Evolutionary conservation across 352 stramenopile species (phyloP), one percentile per base, ranked within the genome.

Genomic region (Pythium guiyangense): DNA sequence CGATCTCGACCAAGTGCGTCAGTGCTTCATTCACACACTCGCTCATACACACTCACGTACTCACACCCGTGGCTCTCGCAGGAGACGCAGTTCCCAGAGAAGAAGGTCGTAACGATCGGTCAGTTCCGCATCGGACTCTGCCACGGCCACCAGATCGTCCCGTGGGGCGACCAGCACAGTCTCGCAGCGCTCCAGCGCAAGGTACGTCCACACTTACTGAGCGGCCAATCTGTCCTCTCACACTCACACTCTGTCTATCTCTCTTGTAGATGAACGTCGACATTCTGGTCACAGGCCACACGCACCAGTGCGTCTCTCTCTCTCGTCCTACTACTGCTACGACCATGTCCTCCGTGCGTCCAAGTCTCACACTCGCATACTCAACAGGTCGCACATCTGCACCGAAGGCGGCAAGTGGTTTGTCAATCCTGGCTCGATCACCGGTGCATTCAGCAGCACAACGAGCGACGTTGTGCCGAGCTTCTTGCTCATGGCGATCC

Each of bases 401-500:
- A 88, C 97, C 37, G 83, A 97, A 54, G 90, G 98, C 51, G 96
- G 94, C 60, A 96, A 95, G 49, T 98, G 92, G 84, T 98, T 98
- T 59, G 90, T 99, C 49, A 99, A 99, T 70, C 97, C 97, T 35
- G 92, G 94, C 27, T 98, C 90, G 18, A 99, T 99, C 64, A 99
- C 96, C 0, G 97, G 97, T 43, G 96, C 96, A 2, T 98, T 97
- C 70, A 96, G 83, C 27, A 84, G 86, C 44, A 70, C 83, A 22
- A 64, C 74, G 1, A 83, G 69, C 59, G 73, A 94, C 39, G 77
- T 96, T 12, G 84, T 81, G 35, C 96, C 97, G 22, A 99, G 94
- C 46, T 99, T 99, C 62, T 97, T 99, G 67, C 84, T 99, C 54
- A 90, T 99, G 70, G 97, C 96, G n/a, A 84, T 99, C 49, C 96